Conservation (phyloP, 1,139 yeast genomes). For the Candida sanyaensis region DNA sequence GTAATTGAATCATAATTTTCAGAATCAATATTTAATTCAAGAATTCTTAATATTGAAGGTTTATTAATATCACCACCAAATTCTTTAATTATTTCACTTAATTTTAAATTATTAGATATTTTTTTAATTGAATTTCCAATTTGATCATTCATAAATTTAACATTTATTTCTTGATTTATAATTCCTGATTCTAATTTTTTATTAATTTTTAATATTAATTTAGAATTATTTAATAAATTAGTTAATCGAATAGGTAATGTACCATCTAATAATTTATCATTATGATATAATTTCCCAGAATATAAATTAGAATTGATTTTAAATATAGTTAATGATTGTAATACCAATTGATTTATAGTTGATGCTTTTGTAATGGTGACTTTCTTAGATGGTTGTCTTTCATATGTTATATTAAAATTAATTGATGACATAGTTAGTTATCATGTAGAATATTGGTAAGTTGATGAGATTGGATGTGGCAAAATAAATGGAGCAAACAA, state of each 20-base stretch:
- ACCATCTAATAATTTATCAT: constrained; percentile 33
- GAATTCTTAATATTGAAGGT: constrained; percentile 11
- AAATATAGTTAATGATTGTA: constrained; percentile 16
- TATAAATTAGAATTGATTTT: constrained; percentile 7
- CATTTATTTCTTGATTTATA: constrained; percentile 20
- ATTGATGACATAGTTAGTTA: constrained; percentile 13
- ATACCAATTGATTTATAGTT: constrained; percentile 32
- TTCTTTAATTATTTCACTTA: constrained; percentile 14
- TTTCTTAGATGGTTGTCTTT: constrained; percentile 23
- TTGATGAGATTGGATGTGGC: background rate
- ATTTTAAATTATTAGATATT: constrained; percentile 11
- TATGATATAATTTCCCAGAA: constrained; percentile 30
- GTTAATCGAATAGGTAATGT: constrained; percentile 37
- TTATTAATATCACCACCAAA: constrained; percentile 12
- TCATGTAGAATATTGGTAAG: too few relatives aligned
- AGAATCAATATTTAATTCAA: constrained; percentile 13
- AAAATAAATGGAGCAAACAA: background rate
- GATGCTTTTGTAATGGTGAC: constrained; percentile 23
- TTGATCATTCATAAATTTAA: constrained; percentile 23
- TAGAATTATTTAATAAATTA: constrained; percentile 33
- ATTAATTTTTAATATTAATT: constrained; percentile 23
- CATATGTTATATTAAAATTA: constrained; percentile 24
- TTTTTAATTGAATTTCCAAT: constrained; percentile 11
- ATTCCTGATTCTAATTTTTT: constrained; percentile 11
- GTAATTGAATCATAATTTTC: constrained; percentile 11